Evolutionary conservation across 2,329 filamentous ascomycete species (phyloP).

Genomic region (Ascocoryne sarcoides): DNA sequence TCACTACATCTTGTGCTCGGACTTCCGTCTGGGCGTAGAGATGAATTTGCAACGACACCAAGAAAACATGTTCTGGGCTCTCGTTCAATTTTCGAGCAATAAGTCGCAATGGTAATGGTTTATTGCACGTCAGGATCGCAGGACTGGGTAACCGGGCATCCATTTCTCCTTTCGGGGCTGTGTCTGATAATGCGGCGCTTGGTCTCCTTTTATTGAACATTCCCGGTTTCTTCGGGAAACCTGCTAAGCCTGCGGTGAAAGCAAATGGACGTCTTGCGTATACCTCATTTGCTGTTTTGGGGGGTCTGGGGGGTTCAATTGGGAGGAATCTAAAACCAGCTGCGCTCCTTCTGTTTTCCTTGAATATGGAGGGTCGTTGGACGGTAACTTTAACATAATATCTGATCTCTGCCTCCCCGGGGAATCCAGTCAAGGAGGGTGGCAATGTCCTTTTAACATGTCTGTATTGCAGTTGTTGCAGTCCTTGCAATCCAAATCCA

Average conservation of each 20-base stretch:
- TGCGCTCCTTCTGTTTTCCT: constrained; percentile 72
- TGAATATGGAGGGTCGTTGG: constrained; percentile 77
- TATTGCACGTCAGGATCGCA: constrained; percentile 80
- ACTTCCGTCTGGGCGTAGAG: constrained; percentile 74
- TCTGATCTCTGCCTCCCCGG: constrained; percentile 77
- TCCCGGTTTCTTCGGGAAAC: constrained; percentile 24
- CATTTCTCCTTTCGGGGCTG: constrained; percentile 65
- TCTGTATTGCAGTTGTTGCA: constrained; percentile 49
- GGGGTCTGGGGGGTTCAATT: constrained; percentile 75
- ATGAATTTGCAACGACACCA: constrained; percentile 73
- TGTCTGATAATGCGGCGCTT: constrained; percentile 27
- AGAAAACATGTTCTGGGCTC: constrained; percentile 59
- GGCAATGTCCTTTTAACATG: constrained; percentile 85
- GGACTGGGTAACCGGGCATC: constrained; percentile 78
- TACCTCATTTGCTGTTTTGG: constrained; percentile 61
- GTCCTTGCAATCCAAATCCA: constrained; percentile 54
- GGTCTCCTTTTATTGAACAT: constrained; percentile 27
- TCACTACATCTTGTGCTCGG: constrained; percentile 64
- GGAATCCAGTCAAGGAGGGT: constrained; percentile 80
- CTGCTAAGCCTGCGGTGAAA: constrained; percentile 37
- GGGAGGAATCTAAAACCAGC: constrained; percentile 78
- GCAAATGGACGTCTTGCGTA: constrained; percentile 68
- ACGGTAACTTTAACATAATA: constrained; percentile 97
- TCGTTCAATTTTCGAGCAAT: constrained; percentile 68
- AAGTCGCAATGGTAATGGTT: constrained; percentile 71